phyloP scores from a whole-genome alignment of 805 yeast species.

The Nakazawaea peltata region DNA sequence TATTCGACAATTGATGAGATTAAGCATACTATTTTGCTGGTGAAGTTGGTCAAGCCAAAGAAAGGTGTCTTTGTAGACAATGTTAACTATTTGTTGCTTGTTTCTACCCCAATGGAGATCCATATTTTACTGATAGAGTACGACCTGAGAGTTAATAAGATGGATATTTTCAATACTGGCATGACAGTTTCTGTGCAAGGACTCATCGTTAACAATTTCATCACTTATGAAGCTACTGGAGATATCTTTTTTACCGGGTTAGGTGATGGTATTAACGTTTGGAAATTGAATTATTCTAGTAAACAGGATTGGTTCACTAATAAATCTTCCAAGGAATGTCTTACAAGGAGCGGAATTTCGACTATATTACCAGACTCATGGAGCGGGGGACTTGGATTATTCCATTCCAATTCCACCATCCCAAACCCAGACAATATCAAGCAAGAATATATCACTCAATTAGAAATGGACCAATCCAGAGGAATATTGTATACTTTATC shows the following conservation, averaged over 20 bases:
- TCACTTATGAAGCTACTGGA: constrained; percentile 52
- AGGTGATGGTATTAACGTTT: constrained; percentile 68
- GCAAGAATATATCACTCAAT: constrained; percentile 54
- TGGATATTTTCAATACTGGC: constrained; percentile 76
- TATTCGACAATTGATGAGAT: constrained; percentile 79
- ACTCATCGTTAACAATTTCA: constrained; percentile 56
- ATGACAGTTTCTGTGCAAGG: constrained; percentile 78
- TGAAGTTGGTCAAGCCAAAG: constrained; percentile 75
- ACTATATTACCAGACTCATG: constrained; percentile 35
- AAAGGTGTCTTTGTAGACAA: constrained; percentile 71
- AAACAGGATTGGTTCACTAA: constrained; percentile 83
- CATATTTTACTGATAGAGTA: constrained; percentile 69
- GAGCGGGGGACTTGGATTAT: constrained; percentile 10
- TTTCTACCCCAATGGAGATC: constrained; percentile 75
- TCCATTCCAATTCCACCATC: constrained; percentile 10
- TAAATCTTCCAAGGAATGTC: constrained; percentile 75
- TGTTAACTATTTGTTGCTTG: constrained; percentile 63
- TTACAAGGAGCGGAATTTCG: constrained; percentile 59
- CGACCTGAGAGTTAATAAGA: constrained; percentile 29
- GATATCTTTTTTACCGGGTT: constrained; percentile 82
- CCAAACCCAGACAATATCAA: constrained; percentile 12
- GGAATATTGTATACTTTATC: constrained; percentile 76
- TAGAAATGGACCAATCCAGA: constrained; percentile 72
- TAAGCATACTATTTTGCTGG: constrained; percentile 67
- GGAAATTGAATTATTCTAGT: constrained; percentile 82